These are phyloP conservation scores for Cordyceps militaris DNA, from an alignment of 2,329 filamentous ascomycete genomes.

Conservation along the genomic window DNA sequence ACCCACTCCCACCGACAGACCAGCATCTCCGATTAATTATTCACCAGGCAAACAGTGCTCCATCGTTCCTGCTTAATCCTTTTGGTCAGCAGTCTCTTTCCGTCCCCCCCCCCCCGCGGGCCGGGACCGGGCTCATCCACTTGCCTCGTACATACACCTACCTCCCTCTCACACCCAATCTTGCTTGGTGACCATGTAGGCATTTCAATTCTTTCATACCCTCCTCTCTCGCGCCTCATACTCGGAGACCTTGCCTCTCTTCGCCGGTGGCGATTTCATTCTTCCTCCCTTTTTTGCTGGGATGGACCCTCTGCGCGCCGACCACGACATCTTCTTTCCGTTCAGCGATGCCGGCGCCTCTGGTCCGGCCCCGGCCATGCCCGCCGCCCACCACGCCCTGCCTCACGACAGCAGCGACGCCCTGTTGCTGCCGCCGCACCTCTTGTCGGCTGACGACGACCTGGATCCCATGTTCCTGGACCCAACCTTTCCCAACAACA, in stretches of 20 bases:
- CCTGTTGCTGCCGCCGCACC: not conserved
- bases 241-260: not conserved
- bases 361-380: not conserved
- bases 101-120: not conserved
- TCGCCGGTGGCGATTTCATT: not conserved
- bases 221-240: too few species aligned
- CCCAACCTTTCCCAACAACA: not conserved
- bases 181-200: conserved; percentile 2
- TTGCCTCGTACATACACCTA: not conserved
- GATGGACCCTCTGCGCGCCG: conserved; percentile 3
- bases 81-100: not conserved
- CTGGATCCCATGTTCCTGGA: conserved; percentile 6
- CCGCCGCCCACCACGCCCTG: not conserved
- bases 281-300: not conserved
- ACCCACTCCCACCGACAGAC: too few species aligned
- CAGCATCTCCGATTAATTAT: too few species aligned
- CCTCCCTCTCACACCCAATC: not conserved
- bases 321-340: not conserved
- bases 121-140: not conserved
- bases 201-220: not conserved
- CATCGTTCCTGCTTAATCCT: too few species aligned
- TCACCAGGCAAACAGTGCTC: too few species aligned
- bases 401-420: not conserved
- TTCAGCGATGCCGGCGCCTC: conserved; percentile 6
- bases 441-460: not conserved